These are phyloP conservation scores for Cyathus striatus DNA, from an alignment of 768 basidiomycete species.

Conservation along the genomic window DNA sequence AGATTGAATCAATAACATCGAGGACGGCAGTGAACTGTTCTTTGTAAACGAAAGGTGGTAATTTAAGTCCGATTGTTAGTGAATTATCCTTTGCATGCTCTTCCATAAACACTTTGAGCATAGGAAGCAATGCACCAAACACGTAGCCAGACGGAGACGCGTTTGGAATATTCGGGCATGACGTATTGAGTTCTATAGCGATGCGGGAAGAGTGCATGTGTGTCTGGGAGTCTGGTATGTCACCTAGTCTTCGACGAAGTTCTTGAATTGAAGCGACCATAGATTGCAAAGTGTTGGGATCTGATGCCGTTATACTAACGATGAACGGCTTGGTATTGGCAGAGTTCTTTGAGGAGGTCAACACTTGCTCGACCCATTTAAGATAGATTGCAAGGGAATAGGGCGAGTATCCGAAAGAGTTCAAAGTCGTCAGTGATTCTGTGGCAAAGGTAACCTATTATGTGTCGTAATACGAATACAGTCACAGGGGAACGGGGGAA, in stretches of 20 bases:
- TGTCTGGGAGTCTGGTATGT: constrained; percentile 9
- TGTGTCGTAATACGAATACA: constrained; percentile 2
- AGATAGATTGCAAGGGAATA: constrained; percentile 65
- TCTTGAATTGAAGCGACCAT: constrained; percentile 60
- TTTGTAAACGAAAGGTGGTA: constrained; percentile 67
- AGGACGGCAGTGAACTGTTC: constrained; percentile 58
- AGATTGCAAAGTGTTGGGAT: constrained; percentile 38
- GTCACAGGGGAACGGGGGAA: background rate
- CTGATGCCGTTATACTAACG: constrained; percentile 71
- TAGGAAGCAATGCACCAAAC: constrained; percentile 40
- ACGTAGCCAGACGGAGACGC: constrained; percentile 66
- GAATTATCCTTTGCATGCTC: constrained; percentile 43
- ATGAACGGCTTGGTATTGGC: constrained; percentile 51
- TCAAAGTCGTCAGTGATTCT: constrained; percentile 55
- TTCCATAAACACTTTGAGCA: constrained; percentile 51
- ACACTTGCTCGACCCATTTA: constrained; percentile 53
- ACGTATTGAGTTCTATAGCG: constrained; percentile 79
- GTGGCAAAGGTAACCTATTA: constrained; percentile 56
- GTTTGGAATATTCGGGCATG: constrained; percentile 73
- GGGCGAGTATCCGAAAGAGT: constrained; percentile 87
- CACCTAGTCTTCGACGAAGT: constrained; percentile 39
- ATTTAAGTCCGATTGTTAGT: constrained; percentile 69
- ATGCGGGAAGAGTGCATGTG: constrained; percentile 29
- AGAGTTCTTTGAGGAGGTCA: constrained; percentile 23
- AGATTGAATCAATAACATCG: constrained; percentile 36